Evolutionary conservation across 345 rosid genomes (phyloP), one percentile per base, ranked within the genome.

Genomic region (Mercurialis annua): DNA sequence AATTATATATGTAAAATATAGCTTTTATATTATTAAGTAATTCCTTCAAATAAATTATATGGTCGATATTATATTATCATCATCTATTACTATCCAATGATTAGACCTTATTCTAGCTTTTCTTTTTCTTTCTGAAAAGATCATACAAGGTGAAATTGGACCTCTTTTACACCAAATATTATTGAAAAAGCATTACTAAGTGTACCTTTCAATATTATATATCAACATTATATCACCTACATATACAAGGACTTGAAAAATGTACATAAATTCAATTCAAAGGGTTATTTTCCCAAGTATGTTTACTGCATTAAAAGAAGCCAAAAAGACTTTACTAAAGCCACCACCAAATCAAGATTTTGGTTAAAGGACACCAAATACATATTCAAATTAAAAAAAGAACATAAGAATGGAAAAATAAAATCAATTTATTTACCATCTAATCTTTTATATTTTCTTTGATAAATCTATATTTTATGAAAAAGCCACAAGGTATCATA

Each of bases 261-360:
- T 21, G 17, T 54, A 52, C 9, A 36, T 36, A 36, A 9, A 36
- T 36, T 36, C 40, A 36, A 36, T 56, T 56, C 44, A 71, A 36
- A 71, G 68, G 63, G 62, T 21, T 23, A 42, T 59, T 78, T 51
- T 21, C 75, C 71, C 68, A 55, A 74, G 53, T n/a, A n/a, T 48
- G 66, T 59, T 68, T 62, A 36, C 58, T 60, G 63, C 64, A 65
- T 65, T 68, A 55, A 74, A 74, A 71, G 76, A 27, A 70, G 66
- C 72, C 59, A 62, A 69, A 78, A 71, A 69, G 49, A 38, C 23
- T 31, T 51, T 62, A 6, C 68, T 63, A 54, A 21, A 47, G 62
- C 71, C 71, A 68, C 55, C 54, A 67, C 46, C 46, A 48, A 47
- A 34, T 40, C 10, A 18, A 38, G 21, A 16, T 46, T 58, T 33